Evolutionary conservation across 2,329 filamentous ascomycete species (phyloP).

Genomic region (Ceratocystis smalleyi): DNA sequence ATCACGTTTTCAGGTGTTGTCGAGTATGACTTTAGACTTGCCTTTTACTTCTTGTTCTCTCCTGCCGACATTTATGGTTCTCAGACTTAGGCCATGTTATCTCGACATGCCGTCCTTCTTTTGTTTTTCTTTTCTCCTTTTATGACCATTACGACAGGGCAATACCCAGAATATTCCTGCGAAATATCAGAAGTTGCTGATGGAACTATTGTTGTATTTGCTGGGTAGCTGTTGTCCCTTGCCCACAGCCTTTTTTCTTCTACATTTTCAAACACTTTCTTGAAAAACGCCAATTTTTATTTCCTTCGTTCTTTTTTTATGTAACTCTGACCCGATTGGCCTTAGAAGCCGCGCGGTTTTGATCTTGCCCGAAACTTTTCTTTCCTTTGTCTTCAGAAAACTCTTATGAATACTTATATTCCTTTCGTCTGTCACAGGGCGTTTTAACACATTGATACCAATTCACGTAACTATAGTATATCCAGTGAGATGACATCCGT

Average conservation of each 20-base stretch:
- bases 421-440: not conserved
- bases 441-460: not conserved
- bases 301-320: slow-evolving; percentile 4
- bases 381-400: not conserved
- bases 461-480: not conserved
- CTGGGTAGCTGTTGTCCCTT: slow-evolving; percentile 13
- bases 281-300: not conserved
- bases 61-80: not conserved
- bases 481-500: not conserved
- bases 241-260: slow-evolving; percentile 14
- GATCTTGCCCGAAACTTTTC: not conserved
- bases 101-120: not conserved
- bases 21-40: not conserved
- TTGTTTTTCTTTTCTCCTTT: slow-evolving; percentile 2
- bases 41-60: not conserved
- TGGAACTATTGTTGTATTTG: slow-evolving; percentile 10
- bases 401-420: not conserved
- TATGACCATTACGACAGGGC: slow-evolving; percentile 14
- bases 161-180: slow-evolving; percentile 10
- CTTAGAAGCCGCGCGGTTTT: not conserved
- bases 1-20: slow-evolving; percentile 1
- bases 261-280: not conserved
- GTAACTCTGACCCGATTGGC: not conserved
- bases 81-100: not conserved
- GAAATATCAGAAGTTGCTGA: not conserved